phyloP scores from a whole-genome alignment of 169 alveolate genomes.

The Cryptosporidium tyzzeri region DNA sequence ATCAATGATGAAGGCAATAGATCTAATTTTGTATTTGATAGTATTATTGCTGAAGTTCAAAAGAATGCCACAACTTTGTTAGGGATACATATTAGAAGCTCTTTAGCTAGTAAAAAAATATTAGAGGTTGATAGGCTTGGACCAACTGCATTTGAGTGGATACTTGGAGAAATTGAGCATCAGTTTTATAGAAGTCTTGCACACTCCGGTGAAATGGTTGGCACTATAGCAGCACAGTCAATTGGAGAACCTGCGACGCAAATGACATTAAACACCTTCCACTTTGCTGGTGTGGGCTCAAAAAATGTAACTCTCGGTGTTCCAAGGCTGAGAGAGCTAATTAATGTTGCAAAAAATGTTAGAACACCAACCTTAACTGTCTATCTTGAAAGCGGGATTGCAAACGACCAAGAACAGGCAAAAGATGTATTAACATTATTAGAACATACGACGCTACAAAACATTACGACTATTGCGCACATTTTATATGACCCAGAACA shows the following conservation, averaged over 20 bases:
- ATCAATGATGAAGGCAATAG: slow-evolving; percentile 76
- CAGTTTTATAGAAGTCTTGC: slow-evolving; percentile 94
- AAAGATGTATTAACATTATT: slow-evolving; percentile 93
- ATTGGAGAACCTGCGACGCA: slow-evolving; percentile 99
- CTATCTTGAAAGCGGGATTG: slow-evolving; percentile 89
- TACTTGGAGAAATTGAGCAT: slow-evolving; percentile 96
- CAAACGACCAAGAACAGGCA: slow-evolving; percentile 91
- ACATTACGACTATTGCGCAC: slow-evolving; percentile 92
- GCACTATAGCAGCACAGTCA: slow-evolving; percentile 99
- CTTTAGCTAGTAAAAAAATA: slow-evolving; percentile 92
- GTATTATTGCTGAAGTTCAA: slow-evolving; percentile 89
- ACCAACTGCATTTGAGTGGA: slow-evolving; percentile 94
- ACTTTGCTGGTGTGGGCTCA: slow-evolving; percentile 99
- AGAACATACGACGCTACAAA: slow-evolving; percentile 96
- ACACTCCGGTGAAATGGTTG: slow-evolving; percentile 99
- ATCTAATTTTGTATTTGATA: slow-evolving; percentile 80
- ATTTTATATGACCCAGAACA: slow-evolving; percentile 98
- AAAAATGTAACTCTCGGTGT: slow-evolving; percentile 99
- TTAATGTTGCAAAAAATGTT: slow-evolving; percentile 98
- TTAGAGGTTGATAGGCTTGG: slow-evolving; percentile 95
- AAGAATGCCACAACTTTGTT: slow-evolving; percentile 92
- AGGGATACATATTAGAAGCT: slow-evolving; percentile 94
- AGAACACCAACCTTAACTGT: slow-evolving; percentile 98
- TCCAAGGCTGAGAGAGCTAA: slow-evolving; percentile 98
- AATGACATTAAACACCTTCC: slow-evolving; percentile 99